Percentiles rank a stretch among this genome's conserved stretches.
phyloP scores from a whole-genome alignment of 1,284 basidiomycete genomes.

The Ustilago crameri region DNA sequence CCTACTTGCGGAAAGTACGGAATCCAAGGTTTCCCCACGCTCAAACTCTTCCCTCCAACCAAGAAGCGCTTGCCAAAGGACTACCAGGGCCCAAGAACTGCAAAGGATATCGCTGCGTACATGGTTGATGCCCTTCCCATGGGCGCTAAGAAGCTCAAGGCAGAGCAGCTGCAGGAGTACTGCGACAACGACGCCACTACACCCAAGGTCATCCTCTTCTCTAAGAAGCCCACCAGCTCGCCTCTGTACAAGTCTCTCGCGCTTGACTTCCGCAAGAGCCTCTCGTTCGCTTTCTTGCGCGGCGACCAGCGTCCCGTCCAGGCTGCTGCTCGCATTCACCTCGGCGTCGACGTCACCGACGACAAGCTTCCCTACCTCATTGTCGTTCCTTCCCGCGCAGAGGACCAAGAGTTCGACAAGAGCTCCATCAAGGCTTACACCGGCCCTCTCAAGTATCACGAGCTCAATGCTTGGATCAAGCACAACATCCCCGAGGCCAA shows the following conservation, averaged over 20 bases:
- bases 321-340: slow-evolving; percentile 42
- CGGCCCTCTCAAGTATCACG: slow-evolving; percentile 59
- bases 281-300: slow-evolving; percentile 60
- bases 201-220: slow-evolving; percentile 64
- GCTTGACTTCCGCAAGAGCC: slow-evolving; percentile 59
- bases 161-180: slow-evolving; percentile 70
- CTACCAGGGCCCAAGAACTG: slow-evolving; percentile 80
- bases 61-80: slow-evolving; percentile 75
- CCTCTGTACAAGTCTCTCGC: slow-evolving; percentile 65
- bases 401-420: slow-evolving; percentile 37
- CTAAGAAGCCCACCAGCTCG: slow-evolving; percentile 58
- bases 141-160: slow-evolving; percentile 74
- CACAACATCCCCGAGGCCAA: slow-evolving; percentile 46
- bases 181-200: slow-evolving; percentile 25
- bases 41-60: slow-evolving; percentile 73
- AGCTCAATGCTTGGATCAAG: slow-evolving; percentile 61
- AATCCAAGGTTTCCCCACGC: slow-evolving; percentile 91
- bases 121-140: slow-evolving; percentile 80
- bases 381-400: slow-evolving; percentile 39
- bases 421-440: slow-evolving; percentile 49
- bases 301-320: slow-evolving; percentile 55
- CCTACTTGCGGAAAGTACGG: slow-evolving; percentile 82
- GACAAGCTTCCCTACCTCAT: slow-evolving; percentile 56
- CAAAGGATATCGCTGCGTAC: slow-evolving; percentile 80
- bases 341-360: slow-evolving; percentile 55